Percentiles rank a stretch among this genome's conserved stretches.
Conservation (phyloP, 495 filamentous ascomycete genomes). For the Clohesyomyces aquaticus region DNA sequence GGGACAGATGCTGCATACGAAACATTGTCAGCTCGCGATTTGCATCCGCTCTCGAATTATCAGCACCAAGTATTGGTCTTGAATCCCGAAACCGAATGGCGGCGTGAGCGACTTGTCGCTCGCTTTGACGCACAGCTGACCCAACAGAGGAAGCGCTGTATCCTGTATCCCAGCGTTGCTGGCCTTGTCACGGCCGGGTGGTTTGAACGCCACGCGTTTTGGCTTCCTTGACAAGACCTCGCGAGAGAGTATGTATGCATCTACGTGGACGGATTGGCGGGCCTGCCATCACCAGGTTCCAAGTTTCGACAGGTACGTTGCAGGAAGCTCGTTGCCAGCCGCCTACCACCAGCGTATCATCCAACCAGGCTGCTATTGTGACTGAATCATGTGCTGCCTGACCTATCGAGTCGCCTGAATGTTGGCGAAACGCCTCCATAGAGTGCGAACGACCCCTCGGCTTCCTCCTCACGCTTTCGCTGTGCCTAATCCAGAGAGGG, state of each 20-base stretch:
- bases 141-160: conserved; percentile 31
- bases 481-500: conserved; percentile 19
- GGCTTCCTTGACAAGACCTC: conserved; percentile 1
- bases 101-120: conserved; percentile 13
- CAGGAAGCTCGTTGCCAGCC: background rate
- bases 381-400: conserved; percentile 38
- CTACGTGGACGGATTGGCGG: conserved; percentile 18
- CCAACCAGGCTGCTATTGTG: conserved; percentile 19
- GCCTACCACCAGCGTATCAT: conserved; percentile 11
- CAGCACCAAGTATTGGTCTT: conserved; percentile 15
- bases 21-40: conserved; percentile 32
- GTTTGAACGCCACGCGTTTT: conserved; percentile 25
- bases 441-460: conserved; percentile 22
- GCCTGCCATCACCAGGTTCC: conserved; percentile 12
- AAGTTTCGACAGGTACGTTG: conserved; percentile 22
- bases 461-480: background rate
- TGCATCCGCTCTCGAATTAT: conserved; percentile 9
- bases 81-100: conserved; percentile 13
- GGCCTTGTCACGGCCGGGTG: conserved; percentile 22
- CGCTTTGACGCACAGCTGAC: conserved; percentile 34
- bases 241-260: background rate
- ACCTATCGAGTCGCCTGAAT: conserved; percentile 29
- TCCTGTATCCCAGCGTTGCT: conserved; percentile 20
- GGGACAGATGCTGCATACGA: conserved; percentile 30
- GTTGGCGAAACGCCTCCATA: conserved; percentile 37